Percentiles rank a stretch among this genome's conserved stretches.
phyloP scores from a whole-genome alignment of 805 yeast genomes.

The Zygosaccharomyces bailii region DNA sequence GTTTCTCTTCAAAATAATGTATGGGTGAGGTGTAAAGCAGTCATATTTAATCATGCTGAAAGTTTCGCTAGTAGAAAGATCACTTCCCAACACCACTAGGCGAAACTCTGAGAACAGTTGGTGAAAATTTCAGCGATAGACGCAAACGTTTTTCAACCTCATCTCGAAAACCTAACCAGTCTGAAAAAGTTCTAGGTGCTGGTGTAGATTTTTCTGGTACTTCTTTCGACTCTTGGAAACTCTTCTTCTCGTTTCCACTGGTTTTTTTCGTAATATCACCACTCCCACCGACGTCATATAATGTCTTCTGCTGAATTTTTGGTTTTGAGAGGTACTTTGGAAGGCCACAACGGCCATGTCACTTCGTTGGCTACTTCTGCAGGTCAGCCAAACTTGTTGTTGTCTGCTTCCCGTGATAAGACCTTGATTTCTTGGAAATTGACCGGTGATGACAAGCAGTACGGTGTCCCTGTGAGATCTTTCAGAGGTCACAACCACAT shows the following conservation, averaged over 20 bases:
- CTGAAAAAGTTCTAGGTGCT: background rate
- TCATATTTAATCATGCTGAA: constrained; percentile 18
- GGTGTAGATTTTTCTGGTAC: background rate
- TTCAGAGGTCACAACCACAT: constrained; percentile 99
- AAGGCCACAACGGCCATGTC: constrained; percentile 97
- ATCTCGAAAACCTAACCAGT: constrained; percentile 13
- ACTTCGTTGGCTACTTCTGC: constrained; percentile 97
- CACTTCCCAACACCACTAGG: constrained; percentile 19
- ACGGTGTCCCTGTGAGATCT: constrained; percentile 97
- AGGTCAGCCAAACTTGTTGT: constrained; percentile 95
- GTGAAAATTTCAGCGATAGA: constrained; percentile 20
- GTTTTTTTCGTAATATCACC: background rate
- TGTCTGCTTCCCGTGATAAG: constrained; percentile 99
- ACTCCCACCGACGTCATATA: constrained; percentile 12
- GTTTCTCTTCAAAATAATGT: background rate
- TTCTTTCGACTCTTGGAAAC: background rate
- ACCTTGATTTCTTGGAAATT: constrained; percentile 97
- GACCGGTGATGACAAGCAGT: constrained; percentile 92
- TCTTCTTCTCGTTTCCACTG: background rate
- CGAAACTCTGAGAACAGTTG: constrained; percentile 29
- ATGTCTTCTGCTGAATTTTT: constrained; percentile 89
- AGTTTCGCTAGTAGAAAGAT: constrained; percentile 15
- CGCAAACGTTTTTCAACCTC: constrained; percentile 10
- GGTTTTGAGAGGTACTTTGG: constrained; percentile 99
- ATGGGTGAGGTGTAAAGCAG: constrained; percentile 13